These are phyloP conservation scores for Dissoconium aciculare DNA, from an alignment of 2,329 filamentous ascomycete species.

Conservation along the genomic window DNA sequence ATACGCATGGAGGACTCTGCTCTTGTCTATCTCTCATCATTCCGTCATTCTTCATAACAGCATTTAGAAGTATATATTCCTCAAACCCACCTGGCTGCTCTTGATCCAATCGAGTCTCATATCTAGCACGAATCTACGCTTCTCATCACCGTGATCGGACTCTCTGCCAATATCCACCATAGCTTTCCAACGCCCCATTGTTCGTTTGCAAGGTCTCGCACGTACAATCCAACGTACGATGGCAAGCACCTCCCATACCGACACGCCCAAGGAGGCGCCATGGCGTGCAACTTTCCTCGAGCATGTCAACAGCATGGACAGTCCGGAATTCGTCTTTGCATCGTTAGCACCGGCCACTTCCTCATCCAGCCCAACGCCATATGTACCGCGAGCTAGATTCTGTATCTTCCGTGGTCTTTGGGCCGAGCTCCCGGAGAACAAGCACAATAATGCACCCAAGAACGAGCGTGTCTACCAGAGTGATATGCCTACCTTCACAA, in stretches of 20 bases:
- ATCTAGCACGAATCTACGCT: too few species aligned
- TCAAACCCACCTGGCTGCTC: too few species aligned
- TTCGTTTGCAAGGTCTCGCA: conserved; percentile 28
- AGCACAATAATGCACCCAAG: conserved; percentile 53
- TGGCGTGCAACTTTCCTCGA: conserved; percentile 38
- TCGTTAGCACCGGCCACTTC: conserved; percentile 33
- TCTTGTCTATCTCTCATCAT: too few species aligned
- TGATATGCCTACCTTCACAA: conserved; percentile 72
- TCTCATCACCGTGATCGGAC: too few species aligned
- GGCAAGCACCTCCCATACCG: conserved; percentile 26
- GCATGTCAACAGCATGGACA: conserved; percentile 35
- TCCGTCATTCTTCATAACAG: too few species aligned
- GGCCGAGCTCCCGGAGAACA: conserved; percentile 55
- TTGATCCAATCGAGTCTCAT: too few species aligned
- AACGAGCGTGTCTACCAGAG: conserved; percentile 60
- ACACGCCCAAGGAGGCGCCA: conserved; percentile 29
- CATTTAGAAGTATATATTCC: too few species aligned
- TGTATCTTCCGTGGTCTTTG: conserved; percentile 81
- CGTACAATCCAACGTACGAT: conserved; percentile 18
- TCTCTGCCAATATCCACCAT: conserved; percentile 19
- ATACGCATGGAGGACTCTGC: too few species aligned
- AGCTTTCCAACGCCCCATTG: conserved; percentile 18
- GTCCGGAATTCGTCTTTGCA: conserved; percentile 37
- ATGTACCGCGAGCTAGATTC: conserved; percentile 49
- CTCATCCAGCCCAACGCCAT: conserved; percentile 26